A percentile compares a stretch with the other conserved stretches of the same genome.
These are phyloP conservation scores for Tausonia pullulans DNA, from an alignment of 1,284 basidiomycete species.

Conservation along the genomic window DNA sequence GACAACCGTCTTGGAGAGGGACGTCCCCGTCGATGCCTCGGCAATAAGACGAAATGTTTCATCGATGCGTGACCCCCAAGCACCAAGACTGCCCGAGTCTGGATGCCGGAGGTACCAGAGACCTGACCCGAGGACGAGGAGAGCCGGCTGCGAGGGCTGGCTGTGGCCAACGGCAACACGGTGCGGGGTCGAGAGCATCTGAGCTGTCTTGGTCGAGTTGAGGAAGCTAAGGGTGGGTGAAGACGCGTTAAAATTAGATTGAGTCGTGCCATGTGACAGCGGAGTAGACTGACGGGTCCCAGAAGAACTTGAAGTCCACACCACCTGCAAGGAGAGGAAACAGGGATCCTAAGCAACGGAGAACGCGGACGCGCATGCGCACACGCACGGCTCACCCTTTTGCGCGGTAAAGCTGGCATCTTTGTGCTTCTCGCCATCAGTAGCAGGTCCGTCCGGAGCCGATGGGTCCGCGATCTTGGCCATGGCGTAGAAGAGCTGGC, in stretches of 20 bases:
- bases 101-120: slow-evolving; percentile 75
- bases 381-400: slow-evolving; percentile 25
- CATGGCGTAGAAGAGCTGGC: slow-evolving; percentile 65
- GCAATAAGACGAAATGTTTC: slow-evolving; percentile 45
- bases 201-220: slow-evolving; percentile 49
- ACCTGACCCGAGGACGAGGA: slow-evolving; percentile 71
- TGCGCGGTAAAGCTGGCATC: slow-evolving; percentile 45
- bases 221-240: slow-evolving; percentile 42
- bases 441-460: slow-evolving; percentile 45
- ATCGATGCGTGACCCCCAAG: slow-evolving; percentile 65
- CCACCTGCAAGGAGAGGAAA: slow-evolving; percentile 2
- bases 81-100: slow-evolving; percentile 55
- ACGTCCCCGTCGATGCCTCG: background rate
- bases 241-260: slow-evolving; percentile 1
- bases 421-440: slow-evolving; percentile 54
- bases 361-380: background rate
- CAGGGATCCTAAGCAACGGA: slow-evolving; percentile 9
- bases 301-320: slow-evolving; percentile 54
- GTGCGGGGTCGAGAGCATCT: slow-evolving; percentile 30
- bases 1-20: slow-evolving; percentile 23
- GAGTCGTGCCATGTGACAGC: background rate
- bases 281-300: slow-evolving; percentile 46
- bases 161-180: slow-evolving; percentile 18
- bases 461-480: slow-evolving; percentile 48
- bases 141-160: slow-evolving; percentile 37